Evolutionary conservation across 345 rosid genomes (phyloP), one percentile per base, ranked within the genome.

Genomic region (Laguncularia racemosa): DNA sequence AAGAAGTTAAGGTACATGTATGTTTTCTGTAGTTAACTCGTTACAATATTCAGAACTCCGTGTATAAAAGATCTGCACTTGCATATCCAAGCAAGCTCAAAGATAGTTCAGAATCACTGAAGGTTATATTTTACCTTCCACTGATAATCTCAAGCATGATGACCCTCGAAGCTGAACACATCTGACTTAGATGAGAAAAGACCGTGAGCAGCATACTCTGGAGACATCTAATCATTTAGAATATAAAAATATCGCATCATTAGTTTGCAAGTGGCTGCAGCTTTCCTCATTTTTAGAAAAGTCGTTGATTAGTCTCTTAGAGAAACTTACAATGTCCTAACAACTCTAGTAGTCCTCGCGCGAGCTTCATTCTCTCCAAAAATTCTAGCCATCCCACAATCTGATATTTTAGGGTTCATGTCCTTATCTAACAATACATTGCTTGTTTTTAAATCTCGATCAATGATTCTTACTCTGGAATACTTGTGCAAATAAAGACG

Each of bases 391-490:
- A 60, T 60, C 23, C 64, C 15, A 0, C 50, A 60, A 26, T 44
- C 64, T 2, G 51, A 52, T 20, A 61, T 61, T 47, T 52, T 61
- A 0, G 64, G 64, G 17, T 52, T 43, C 51, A 44, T 61, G 18
- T 45, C 57, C 17, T 61, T 16, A 19, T 60, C 64, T 26, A 52
- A 47, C 49, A 60, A 51, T 44, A 60, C 43, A 38, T 3, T 52
- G 18, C 64, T 61, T 18, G 57, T 44, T 53, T 61, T 61, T 47
- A 61, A 46, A n/a, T 60, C 64, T 0, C 50, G 16, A 44, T 60
- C 56, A 23, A 60, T 60, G 6, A 60, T 52, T 45, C 28, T 43
- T 40, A 44, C 50, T 43, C 64, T 44, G 2, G 64, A 60, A n/a
- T 60, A 23, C 64, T 60, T 5, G 50, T 20, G 64, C 55, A 60